These are phyloP conservation scores for Schrenkiella parvula DNA, from an alignment of 345 rosid species.

Conservation along the genomic window DNA sequence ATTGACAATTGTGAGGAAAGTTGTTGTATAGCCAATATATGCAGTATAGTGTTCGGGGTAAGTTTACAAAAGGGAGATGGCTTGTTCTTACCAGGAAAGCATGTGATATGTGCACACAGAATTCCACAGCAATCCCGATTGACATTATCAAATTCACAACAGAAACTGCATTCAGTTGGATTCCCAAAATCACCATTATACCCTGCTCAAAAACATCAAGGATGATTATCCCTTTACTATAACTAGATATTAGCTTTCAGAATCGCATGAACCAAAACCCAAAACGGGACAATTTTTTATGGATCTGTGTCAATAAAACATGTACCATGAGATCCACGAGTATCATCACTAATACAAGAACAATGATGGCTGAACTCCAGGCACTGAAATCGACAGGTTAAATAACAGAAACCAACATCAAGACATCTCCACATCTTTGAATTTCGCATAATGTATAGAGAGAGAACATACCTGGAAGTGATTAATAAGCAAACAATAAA, in stretches of 20 bases:
- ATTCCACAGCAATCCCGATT: conserved; percentile 91
- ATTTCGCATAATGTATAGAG: conserved; percentile 12
- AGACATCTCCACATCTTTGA: not conserved
- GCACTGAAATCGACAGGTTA: conserved; percentile 49
- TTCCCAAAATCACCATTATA: conserved; percentile 77
- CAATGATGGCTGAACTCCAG: conserved; percentile 80
- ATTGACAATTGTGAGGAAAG: not conserved
- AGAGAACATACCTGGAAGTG: conserved; percentile 70
- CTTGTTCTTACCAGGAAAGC: conserved; percentile 75
- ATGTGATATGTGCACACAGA: conserved; percentile 87
- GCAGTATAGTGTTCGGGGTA: conserved; percentile 12
- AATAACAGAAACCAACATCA: conserved; percentile 14
- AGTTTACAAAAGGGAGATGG: conserved; percentile 20
- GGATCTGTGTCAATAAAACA: conserved; percentile 7
- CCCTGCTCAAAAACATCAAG: conserved; percentile 54
- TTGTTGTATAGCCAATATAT: not conserved
- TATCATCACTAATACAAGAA: conserved; percentile 79
- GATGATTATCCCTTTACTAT: not conserved
- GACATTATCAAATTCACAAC: conserved; percentile 94
- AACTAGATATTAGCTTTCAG: not conserved
- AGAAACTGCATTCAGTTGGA: conserved; percentile 95
- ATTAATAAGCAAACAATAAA: conserved; percentile 71
- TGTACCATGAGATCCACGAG: conserved; percentile 86
- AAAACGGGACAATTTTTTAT: not conserved
- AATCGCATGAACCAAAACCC: conserved; percentile 4